Evolutionary conservation across 148 eudicot species (phyloP).

Genomic region (Cornus kousa): DNA sequence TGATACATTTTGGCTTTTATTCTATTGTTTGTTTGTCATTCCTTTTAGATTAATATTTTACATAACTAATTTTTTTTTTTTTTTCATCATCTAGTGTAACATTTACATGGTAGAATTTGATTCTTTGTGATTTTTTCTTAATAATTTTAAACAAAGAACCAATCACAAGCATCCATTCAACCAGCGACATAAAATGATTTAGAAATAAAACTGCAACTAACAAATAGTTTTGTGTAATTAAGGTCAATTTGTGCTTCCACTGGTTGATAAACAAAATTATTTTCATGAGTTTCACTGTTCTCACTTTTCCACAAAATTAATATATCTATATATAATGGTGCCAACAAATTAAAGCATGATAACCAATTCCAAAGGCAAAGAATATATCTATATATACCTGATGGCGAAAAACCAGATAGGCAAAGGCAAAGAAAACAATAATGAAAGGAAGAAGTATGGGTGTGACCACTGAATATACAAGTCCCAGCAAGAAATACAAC

Average conservation of each 20-base stretch:
- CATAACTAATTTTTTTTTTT: neutral
- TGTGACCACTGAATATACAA: conserved; percentile 47
- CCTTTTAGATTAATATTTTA: no score
- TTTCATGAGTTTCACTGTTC: neutral
- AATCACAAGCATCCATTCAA: neutral
- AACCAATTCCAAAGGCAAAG: neutral
- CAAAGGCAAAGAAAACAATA: conserved; percentile 49
- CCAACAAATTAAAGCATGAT: neutral
- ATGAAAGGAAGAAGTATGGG: conserved; percentile 59
- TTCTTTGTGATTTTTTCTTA: neutral
- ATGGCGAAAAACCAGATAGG: conserved; percentile 56
- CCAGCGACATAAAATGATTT: neutral
- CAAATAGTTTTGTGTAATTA: no score
- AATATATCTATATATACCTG: conserved; percentile 31
- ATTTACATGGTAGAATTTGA: neutral
- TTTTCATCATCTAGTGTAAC: neutral
- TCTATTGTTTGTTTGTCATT: no score
- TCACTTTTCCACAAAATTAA: neutral
- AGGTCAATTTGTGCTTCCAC: no score
- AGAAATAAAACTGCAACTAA: no score
- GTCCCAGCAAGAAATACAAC: conserved; percentile 56
- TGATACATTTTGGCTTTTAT: no score
- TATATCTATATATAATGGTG: neutral
- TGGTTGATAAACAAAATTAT: no score
- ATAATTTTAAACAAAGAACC: neutral